phyloP scores from a whole-genome alignment of 1,139 yeast species.

The Yamadazyma kanchanaburiensis region DNA sequence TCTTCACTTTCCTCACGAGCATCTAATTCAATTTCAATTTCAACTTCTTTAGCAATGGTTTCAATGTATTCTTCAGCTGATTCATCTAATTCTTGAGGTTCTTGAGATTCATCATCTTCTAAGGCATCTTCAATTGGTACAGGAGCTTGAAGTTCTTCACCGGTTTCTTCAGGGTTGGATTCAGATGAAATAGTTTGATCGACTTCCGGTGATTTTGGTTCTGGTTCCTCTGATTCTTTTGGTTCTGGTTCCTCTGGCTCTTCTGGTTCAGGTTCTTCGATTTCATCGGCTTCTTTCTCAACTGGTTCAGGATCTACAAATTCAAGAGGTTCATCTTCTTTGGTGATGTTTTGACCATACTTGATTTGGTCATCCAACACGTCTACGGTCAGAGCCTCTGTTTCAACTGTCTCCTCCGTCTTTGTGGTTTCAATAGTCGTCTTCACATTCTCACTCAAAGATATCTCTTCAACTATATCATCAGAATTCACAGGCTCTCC shows the following conservation, averaged over 20 bases:
- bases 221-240: constrained; percentile 2
- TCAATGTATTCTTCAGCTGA: neutral
- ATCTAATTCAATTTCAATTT: constrained; percentile 1
- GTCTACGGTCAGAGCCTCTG: constrained; percentile 4
- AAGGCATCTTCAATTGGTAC: too few species aligned
- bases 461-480: constrained; percentile 17
- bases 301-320: constrained; percentile 3
- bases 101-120: too few species aligned
- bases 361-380: constrained; percentile 8
- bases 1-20: constrained; percentile 2
- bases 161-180: too few species aligned
- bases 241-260: constrained; percentile 3
- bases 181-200: too few species aligned
- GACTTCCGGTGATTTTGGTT: constrained; percentile 1
- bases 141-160: too few species aligned
- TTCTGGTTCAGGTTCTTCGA: constrained; percentile 8
- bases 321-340: constrained; percentile 7
- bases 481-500: constrained; percentile 8
- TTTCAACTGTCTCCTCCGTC: constrained; percentile 6
- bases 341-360: constrained; percentile 6
- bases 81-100: too few species aligned
- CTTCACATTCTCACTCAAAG: constrained; percentile 5
- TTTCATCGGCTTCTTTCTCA: constrained; percentile 5
- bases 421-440: constrained; percentile 2
- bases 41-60: constrained; percentile 3